A percentile compares a stretch with the other conserved stretches of the same genome.
Conservation (phyloP, 2,329 filamentous ascomycete species). For the Fusarium goolgardi region DNA sequence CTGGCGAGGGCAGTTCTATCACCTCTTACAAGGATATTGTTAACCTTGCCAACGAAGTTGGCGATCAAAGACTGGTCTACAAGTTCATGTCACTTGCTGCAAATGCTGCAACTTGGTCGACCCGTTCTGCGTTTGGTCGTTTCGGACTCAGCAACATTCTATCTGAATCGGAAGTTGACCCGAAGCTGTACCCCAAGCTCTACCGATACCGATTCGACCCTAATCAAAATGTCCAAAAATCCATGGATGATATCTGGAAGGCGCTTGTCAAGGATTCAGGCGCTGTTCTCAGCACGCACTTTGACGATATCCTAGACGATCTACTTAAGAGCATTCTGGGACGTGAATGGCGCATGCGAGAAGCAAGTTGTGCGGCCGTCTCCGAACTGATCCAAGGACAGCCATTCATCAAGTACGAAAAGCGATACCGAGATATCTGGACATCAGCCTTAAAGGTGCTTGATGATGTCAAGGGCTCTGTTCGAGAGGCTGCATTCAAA, state of each 20-base stretch:
- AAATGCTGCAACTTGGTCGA: conserved; percentile 97
- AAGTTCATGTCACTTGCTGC: conserved; percentile 98
- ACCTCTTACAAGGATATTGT: conserved; percentile 99
- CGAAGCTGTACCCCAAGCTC: conserved; percentile 94
- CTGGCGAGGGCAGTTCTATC: conserved; percentile 87
- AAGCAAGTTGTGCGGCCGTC: conserved; percentile 92
- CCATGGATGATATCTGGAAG: conserved; percentile 99
- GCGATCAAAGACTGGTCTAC: conserved; percentile 95
- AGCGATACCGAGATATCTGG: conserved; percentile 88
- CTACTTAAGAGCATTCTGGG: conserved; percentile 86
- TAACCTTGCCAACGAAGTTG: conserved; percentile 93
- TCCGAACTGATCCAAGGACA: conserved; percentile 88
- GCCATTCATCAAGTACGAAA: conserved; percentile 80
- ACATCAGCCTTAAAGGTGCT: conserved; percentile 87
- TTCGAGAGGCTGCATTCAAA: conserved; percentile 81
- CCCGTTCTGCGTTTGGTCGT: conserved; percentile 92
- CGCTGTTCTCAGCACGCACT: conserved; percentile 80
- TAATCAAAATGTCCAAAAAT: conserved; percentile 89
- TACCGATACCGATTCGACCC: conserved; percentile 96
- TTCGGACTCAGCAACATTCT: conserved; percentile 94
- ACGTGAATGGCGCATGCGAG: conserved; percentile 91
- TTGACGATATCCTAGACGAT: conserved; percentile 90
- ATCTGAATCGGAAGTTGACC: conserved; percentile 87
- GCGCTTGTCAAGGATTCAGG: conserved; percentile 91
- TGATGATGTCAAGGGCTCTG: conserved; percentile 94